These are phyloP conservation scores for Wallacemonas rigidus DNA, from an alignment of 208 protist genomes.

Conservation along the genomic window DNA sequence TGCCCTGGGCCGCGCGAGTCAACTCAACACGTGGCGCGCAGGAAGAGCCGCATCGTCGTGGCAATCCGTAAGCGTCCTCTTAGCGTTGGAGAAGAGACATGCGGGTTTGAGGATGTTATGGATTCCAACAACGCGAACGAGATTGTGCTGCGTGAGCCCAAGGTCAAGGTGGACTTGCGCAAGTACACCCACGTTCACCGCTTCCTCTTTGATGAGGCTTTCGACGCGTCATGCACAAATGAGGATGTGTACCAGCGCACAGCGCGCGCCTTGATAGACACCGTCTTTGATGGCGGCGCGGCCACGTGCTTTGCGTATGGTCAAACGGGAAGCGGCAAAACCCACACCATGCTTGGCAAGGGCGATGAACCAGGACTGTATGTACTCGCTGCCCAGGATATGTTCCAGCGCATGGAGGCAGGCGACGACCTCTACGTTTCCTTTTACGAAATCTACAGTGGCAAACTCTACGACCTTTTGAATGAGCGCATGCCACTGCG, in stretches of 20 bases:
- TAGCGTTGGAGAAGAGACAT: constrained; percentile 51
- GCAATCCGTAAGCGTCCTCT: constrained; percentile 92
- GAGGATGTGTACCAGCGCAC: constrained; percentile 88
- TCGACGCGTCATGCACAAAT: constrained; percentile 90
- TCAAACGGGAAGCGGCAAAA: constrained; percentile 93
- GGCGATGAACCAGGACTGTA: constrained; percentile 67
- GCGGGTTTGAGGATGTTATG: constrained; percentile 80
- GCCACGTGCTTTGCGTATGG: constrained; percentile 91
- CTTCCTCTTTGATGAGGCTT: constrained; percentile 96
- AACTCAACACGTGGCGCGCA: constrained; percentile 17
- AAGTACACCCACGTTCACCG: constrained; percentile 96
- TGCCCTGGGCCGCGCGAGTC: constrained; percentile 31
- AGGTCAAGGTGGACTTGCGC: constrained; percentile 94
- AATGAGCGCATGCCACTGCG: constrained; percentile 64
- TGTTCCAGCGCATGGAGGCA: constrained; percentile 61
- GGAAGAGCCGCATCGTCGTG: constrained; percentile 85
- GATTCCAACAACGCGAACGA: constrained; percentile 64
- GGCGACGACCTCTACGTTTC: constrained; percentile 43
- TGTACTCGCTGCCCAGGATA: constrained; percentile 60
- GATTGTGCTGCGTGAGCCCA: constrained; percentile 83
- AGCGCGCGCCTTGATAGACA: constrained; percentile 63
- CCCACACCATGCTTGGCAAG: constrained; percentile 89
- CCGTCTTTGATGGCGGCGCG: constrained; percentile 65
- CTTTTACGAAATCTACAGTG: constrained; percentile 90
- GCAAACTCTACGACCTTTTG: constrained; percentile 77